Evolutionary conservation across 129 eudicot genomes (phyloP).

Genomic region (Rutidosis leptorrhynchoides): DNA sequence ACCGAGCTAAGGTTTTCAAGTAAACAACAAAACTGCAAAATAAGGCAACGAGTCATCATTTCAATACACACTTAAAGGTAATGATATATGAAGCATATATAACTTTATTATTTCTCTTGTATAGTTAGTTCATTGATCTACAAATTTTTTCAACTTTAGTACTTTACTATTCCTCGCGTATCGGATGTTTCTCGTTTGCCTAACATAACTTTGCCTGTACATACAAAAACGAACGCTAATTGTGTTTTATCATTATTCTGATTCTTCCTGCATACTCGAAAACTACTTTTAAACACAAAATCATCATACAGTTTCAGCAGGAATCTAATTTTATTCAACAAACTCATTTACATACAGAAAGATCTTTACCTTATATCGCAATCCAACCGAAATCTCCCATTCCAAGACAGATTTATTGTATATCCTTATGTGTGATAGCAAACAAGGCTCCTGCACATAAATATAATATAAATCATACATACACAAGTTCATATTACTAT

Average conservation of each 20-base stretch:
- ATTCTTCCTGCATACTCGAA: too few species aligned
- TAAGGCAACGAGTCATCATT: neutral
- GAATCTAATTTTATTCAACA: slow-evolving; percentile 17
- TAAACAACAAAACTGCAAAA: neutral
- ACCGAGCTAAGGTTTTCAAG: neutral
- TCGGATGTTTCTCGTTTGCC: too few species aligned
- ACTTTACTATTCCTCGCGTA: too few species aligned
- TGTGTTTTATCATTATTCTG: too few species aligned
- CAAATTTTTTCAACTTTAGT: neutral
- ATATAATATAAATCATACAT: neutral
- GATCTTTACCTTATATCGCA: slow-evolving; percentile 77
- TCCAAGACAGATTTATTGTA: slow-evolving; percentile 92
- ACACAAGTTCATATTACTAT: too few species aligned
- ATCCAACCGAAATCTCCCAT: slow-evolving; percentile 94
- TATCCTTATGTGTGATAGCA: slow-evolving; percentile 86
- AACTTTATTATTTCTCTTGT: neutral
- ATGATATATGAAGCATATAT: neutral
- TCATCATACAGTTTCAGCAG: neutral
- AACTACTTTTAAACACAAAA: too few species aligned
- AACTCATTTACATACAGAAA: neutral
- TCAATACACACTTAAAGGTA: neutral
- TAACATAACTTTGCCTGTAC: too few species aligned
- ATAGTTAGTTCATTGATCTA: too few species aligned
- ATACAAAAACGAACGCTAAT: neutral
- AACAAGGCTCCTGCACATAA: slow-evolving; percentile 77